Conservation (phyloP, 2,329 filamentous ascomycete species). For the Lomentospora prolificans region DNA sequence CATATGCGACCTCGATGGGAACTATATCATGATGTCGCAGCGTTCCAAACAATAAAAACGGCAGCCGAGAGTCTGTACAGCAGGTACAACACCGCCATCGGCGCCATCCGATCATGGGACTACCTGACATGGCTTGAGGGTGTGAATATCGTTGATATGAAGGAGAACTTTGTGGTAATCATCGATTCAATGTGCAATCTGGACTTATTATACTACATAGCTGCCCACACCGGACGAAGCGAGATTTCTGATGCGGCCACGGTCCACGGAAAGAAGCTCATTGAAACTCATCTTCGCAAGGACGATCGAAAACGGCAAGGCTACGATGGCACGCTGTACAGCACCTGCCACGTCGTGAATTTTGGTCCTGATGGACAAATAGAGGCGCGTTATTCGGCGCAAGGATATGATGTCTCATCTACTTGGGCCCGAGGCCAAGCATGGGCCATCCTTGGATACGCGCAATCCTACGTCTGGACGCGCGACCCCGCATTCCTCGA, state of each 20-base stretch:
- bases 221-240: constrained; percentile 19
- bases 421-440: constrained; percentile 43
- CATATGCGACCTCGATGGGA: constrained; percentile 38
- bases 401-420: constrained; percentile 34
- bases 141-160: constrained; percentile 20
- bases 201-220: constrained; percentile 26
- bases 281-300: constrained; percentile 28
- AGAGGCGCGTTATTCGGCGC: constrained; percentile 35
- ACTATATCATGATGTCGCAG: constrained; percentile 26
- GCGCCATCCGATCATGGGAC: constrained; percentile 41
- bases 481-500: constrained; percentile 31
- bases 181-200: constrained; percentile 32
- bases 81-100: constrained; percentile 30
- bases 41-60: constrained; percentile 28
- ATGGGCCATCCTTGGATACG: constrained; percentile 40
- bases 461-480: constrained; percentile 39
- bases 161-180: constrained; percentile 28
- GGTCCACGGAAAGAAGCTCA: constrained; percentile 29
- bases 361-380: constrained; percentile 32
- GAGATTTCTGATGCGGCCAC: constrained; percentile 20
- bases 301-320: constrained; percentile 16
- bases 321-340: constrained; percentile 18
- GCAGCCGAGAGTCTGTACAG: constrained; percentile 33
- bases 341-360: constrained; percentile 38
- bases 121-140: constrained; percentile 15